Percentiles rank a stretch among this genome's conserved stretches.
Evolutionary conservation across 306 rosid species (phyloP).

Genomic region (Cicer arietinum): DNA sequence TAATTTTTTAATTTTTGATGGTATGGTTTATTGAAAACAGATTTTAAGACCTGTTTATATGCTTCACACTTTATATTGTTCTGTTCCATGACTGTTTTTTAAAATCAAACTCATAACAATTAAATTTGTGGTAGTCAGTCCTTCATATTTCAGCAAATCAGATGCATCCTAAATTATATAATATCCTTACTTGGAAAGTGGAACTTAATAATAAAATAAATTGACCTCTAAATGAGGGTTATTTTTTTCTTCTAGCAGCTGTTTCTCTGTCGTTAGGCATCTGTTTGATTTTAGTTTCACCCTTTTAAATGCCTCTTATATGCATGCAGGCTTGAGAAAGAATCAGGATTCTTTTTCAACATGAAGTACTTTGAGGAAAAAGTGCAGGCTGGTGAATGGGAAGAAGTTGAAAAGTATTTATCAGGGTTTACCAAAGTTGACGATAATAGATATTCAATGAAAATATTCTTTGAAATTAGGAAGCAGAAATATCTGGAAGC

Average conservation of each 20-base stretch:
- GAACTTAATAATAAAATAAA: not conserved
- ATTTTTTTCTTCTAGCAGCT: not conserved
- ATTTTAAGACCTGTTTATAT: not conserved
- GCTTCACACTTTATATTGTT: not conserved
- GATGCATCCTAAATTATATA: not conserved
- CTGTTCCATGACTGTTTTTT: not conserved
- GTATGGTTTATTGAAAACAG: constrained; percentile 2
- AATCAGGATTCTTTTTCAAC: constrained; percentile 88
- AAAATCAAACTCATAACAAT: not conserved
- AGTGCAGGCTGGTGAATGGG: constrained; percentile 94
- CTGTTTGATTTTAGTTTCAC: not conserved
- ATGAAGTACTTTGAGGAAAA: constrained; percentile 89
- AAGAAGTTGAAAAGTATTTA: constrained; percentile 86
- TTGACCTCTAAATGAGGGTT: not conserved
- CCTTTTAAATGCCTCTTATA: constrained; percentile 23
- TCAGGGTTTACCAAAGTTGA: constrained; percentile 85
- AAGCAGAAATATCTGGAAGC: constrained; percentile 96
- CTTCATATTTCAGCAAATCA: constrained; percentile 1
- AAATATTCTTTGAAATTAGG: constrained; percentile 85
- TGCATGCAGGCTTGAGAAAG: constrained; percentile 79
- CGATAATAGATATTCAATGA: constrained; percentile 90
- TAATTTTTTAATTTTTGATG: not conserved
- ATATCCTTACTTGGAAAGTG: not conserved
- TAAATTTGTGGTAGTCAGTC: not conserved
- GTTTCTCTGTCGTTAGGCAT: constrained; percentile 27